These are phyloP conservation scores for Phialophora verrucosa DNA, from an alignment of 2,329 filamentous ascomycete species.

Conservation along the genomic window DNA sequence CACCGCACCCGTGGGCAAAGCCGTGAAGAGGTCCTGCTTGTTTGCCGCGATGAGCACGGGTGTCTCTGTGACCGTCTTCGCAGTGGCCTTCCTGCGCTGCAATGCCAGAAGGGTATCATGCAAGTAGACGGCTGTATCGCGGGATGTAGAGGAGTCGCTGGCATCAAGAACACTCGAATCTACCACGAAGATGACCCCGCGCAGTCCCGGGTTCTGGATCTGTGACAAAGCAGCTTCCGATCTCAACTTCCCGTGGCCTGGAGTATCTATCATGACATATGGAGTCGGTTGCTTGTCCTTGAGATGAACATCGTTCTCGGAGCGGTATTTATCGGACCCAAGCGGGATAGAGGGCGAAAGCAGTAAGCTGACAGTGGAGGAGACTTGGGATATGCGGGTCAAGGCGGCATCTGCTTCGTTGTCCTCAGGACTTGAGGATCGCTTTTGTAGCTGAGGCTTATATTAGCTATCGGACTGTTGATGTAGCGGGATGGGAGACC, in stretches of 20 bases:
- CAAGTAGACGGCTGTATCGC: conserved; percentile 79
- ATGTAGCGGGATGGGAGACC: conserved; percentile 32
- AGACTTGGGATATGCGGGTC: conserved; percentile 69
- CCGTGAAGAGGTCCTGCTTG: conserved; percentile 94
- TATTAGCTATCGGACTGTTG: conserved; percentile 19
- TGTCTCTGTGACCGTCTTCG: conserved; percentile 61
- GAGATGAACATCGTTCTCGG: conserved; percentile 69
- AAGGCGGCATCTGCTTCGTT: conserved; percentile 58
- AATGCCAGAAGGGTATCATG: conserved; percentile 85
- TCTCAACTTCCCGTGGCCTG: conserved; percentile 93
- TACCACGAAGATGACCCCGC: conserved; percentile 83
- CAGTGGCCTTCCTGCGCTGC: conserved; percentile 67
- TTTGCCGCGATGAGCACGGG: conserved; percentile 88
- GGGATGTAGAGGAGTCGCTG: conserved; percentile 56
- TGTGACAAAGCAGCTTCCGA: conserved; percentile 65
- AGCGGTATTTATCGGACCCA: conserved; percentile 68
- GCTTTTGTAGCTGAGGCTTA: conserved; percentile 48
- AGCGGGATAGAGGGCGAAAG: conserved; percentile 60
- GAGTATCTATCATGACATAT: conserved; percentile 70
- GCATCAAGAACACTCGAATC: conserved; percentile 72
- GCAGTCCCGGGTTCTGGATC: conserved; percentile 55
- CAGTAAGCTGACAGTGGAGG: conserved; percentile 61
- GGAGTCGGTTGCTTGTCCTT: conserved; percentile 53
- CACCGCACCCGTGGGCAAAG: conserved; percentile 78
- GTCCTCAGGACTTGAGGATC: conserved; percentile 56